Evolutionary conservation across 2,329 filamentous ascomycete species (phyloP).

Genomic region (Colletotrichum sp.): DNA sequence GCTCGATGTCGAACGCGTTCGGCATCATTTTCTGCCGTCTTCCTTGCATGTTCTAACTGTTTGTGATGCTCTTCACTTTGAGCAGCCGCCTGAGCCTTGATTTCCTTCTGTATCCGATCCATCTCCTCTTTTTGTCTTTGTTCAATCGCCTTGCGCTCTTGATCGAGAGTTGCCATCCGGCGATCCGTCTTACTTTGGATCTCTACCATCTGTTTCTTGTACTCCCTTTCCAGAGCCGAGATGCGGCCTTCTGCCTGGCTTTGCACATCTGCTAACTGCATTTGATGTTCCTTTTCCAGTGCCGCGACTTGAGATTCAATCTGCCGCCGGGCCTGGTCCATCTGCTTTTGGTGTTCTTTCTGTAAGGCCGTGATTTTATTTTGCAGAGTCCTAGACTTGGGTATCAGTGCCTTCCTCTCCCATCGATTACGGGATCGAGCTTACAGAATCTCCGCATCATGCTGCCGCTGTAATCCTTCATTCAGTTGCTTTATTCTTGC

Average conservation of each 20-base stretch:
- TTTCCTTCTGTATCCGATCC: constrained; percentile 40
- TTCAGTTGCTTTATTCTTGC: constrained; percentile 67
- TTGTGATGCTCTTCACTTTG: constrained; percentile 37
- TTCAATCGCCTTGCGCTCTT: constrained; percentile 19
- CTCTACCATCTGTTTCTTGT: constrained; percentile 30
- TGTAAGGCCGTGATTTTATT: constrained; percentile 19
- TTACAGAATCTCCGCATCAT: constrained; percentile 68
- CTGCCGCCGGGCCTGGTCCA: constrained; percentile 46
- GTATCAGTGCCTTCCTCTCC: not conserved
- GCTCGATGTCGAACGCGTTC: constrained; percentile 51
- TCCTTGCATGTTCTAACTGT: constrained; percentile 50
- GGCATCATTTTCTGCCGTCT: constrained; percentile 50
- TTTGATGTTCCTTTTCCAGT: constrained; percentile 22
- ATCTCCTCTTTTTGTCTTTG: constrained; percentile 24
- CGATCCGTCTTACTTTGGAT: constrained; percentile 15
- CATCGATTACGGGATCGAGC: constrained; percentile 22
- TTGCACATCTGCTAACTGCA: constrained; percentile 37
- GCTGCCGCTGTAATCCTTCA: constrained; percentile 71
- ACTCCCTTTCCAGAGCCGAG: constrained; percentile 31
- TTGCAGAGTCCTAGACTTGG: constrained; percentile 10
- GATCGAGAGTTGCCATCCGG: constrained; percentile 3
- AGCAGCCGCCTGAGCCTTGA: constrained; percentile 24
- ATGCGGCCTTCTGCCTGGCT: constrained; percentile 52
- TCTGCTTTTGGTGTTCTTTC: constrained; percentile 20
- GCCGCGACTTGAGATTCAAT: constrained; percentile 48